Base-by-base conservation (phyloP, 495 filamentous ascomycete species). In the Amniculicola lignicola region DNA sequence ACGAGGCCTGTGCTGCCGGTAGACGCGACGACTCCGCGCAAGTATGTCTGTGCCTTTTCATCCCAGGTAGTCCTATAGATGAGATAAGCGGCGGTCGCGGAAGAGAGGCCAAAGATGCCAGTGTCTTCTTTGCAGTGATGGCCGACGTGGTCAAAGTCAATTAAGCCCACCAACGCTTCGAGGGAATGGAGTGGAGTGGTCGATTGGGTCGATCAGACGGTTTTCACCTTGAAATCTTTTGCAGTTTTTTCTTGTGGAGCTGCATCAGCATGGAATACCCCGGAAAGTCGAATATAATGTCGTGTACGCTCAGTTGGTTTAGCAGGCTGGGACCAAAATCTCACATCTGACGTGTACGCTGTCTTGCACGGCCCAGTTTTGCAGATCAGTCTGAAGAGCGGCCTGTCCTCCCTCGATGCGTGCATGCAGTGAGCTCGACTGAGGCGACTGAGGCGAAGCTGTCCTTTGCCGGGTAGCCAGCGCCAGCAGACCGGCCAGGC, bases 1-100 rank as follows among this genome's bases (percentile, higher is more conserved):
- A 59, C 47, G 4, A 16, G 47, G 4, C 53, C 43, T 4, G 10
- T 57, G 10, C 24, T 39, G 1, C 25, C 31, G 4, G 18, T 2
- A 10, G 14, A 10, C 1, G 2, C 2, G 9, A 51, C 1, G 21
- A 48, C 31, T 28, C 15, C 7, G 43, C 28, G 22, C 23, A 59
- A 31, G 22, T 59, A 59, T 1, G 10, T 6, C 47, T 57, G 14
- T 76, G 61, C 48, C 74, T 0, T 49, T 10, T 64, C 43, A 54
- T 79, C 73, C 75, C 75, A 77, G 0, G 37, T 15, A 3, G 70
- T 55, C 2, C 56, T 23, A 50, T 74, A 24, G 21, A 72, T 74
- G 16, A 79, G 46, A 46, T 76, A 75, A 9, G 73, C 74, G 12
- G 74, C 70, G 6, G 74, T 79, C 1, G 73, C 68, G 10, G 75